phyloP scores from a whole-genome alignment of 2,329 filamentous ascomycete species.

The Cucurbitaria berberidis region DNA sequence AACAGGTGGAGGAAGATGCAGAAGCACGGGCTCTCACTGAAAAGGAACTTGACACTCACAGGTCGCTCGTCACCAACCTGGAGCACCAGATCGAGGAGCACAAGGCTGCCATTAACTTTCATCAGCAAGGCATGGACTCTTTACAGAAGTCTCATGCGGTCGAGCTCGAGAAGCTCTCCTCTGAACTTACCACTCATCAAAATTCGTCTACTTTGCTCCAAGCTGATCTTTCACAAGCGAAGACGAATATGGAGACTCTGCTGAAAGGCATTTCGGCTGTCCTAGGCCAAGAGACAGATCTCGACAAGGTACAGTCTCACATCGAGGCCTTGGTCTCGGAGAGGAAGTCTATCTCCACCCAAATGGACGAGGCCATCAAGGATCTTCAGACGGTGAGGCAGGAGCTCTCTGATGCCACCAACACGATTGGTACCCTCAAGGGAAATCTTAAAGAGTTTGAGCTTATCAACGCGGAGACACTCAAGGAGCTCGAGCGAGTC shows the following conservation, averaged over 20 bases:
- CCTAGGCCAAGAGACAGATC: constrained; percentile 67
- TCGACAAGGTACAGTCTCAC: constrained; percentile 50
- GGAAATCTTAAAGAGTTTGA: constrained; percentile 55
- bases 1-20: constrained; percentile 71
- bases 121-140: constrained; percentile 60
- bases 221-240: constrained; percentile 64
- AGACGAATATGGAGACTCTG: constrained; percentile 65
- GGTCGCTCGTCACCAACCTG: constrained; percentile 60
- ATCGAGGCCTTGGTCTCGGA: constrained; percentile 54
- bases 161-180: constrained; percentile 58
- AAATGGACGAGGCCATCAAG: constrained; percentile 52
- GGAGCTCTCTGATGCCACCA: constrained; percentile 51
- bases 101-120: constrained; percentile 60
- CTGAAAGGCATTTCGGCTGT: constrained; percentile 67
- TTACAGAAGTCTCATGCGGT: constrained; percentile 61
- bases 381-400: constrained; percentile 52
- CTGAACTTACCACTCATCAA: constrained; percentile 42
- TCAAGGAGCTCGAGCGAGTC: constrained; percentile 64
- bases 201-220: constrained; percentile 52
- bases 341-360: constrained; percentile 51
- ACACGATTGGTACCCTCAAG: constrained; percentile 50
- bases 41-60: constrained; percentile 59
- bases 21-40: constrained; percentile 64
- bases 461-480: constrained; percentile 59
- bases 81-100: constrained; percentile 64